Evolutionary conservation across 2,329 filamentous ascomycete species (phyloP).

Genomic region (Fusarium nelsonii): DNA sequence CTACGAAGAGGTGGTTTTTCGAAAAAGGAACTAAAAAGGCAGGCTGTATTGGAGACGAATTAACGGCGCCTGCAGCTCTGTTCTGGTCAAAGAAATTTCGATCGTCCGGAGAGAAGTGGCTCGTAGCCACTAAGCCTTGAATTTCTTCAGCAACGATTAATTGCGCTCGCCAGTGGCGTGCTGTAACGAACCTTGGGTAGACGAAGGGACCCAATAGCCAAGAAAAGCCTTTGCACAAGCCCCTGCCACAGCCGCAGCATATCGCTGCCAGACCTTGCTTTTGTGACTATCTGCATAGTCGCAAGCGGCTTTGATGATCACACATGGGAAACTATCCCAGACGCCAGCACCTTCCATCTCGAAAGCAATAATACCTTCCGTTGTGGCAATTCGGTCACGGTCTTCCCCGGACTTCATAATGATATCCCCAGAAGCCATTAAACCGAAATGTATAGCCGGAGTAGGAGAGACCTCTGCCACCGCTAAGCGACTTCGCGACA

Average conservation of each 20-base stretch:
- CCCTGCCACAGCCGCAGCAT: slow-evolving; percentile 13
- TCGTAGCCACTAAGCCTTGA: background rate
- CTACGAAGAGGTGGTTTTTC: background rate
- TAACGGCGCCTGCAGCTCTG: fast-evolving
- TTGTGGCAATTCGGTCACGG: background rate
- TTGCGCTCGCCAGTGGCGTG: background rate
- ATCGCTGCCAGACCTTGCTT: slow-evolving; percentile 16
- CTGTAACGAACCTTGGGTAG: background rate
- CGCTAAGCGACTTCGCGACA: fast-evolving
- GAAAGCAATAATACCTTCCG: background rate
- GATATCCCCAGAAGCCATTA: background rate
- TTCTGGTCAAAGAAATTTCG: background rate
- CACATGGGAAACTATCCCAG: background rate
- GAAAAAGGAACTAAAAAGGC: background rate
- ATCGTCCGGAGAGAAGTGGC: background rate
- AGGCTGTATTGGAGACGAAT: background rate
- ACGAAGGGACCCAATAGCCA: background rate
- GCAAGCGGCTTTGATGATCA: slow-evolving; percentile 6
- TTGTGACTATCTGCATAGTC: slow-evolving; percentile 36
- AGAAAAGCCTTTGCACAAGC: slow-evolving; percentile 3
- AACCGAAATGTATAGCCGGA: background rate
- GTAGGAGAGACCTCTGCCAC: fast-evolving
- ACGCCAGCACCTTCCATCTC: background rate
- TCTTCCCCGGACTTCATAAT: background rate
- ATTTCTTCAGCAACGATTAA: background rate